Percentiles rank a stretch among this genome's conserved stretches.
These are phyloP conservation scores for Fusarium nygamai DNA, from an alignment of 2,329 filamentous ascomycete genomes.

Conservation along the genomic window DNA sequence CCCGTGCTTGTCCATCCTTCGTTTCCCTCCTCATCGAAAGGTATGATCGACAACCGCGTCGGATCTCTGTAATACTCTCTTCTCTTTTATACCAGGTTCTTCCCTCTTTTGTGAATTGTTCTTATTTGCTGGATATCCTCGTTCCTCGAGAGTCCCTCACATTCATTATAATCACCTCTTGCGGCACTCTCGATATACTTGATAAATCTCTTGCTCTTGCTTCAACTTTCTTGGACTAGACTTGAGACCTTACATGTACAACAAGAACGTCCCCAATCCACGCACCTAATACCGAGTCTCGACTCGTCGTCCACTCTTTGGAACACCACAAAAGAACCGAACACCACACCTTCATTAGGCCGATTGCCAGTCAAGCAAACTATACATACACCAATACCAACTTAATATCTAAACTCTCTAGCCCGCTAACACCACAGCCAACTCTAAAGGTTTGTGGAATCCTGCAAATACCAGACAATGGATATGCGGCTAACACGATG, in stretches of 20 bases:
- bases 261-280: slow-evolving; percentile 42
- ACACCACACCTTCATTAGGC: slow-evolving; percentile 41
- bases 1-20: slow-evolving; percentile 54
- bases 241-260: slow-evolving; percentile 46
- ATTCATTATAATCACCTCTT: slow-evolving; percentile 49
- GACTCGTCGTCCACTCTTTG: slow-evolving; percentile 57
- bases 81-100: slow-evolving; percentile 60
- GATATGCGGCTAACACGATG: slow-evolving; percentile 27
- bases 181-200: slow-evolving; percentile 38
- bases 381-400: slow-evolving; percentile 42
- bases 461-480: slow-evolving; percentile 21
- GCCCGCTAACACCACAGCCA: slow-evolving; percentile 25
- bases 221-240: slow-evolving; percentile 27
- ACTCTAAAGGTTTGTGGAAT: slow-evolving; percentile 40
- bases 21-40: slow-evolving; percentile 48
- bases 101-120: slow-evolving; percentile 60
- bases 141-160: slow-evolving; percentile 53
- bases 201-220: slow-evolving; percentile 32
- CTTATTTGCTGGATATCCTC: slow-evolving; percentile 55
- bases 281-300: slow-evolving; percentile 45
- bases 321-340: slow-evolving; percentile 38
- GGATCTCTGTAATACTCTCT: slow-evolving; percentile 57
- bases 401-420: slow-evolving; percentile 40
- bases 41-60: slow-evolving; percentile 61
- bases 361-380: slow-evolving; percentile 38